Percentiles rank a stretch among this genome's conserved stretches.
These are phyloP conservation scores for Neurospora sp. DNA, from an alignment of 495 filamentous ascomycete genomes.

Conservation along the genomic window DNA sequence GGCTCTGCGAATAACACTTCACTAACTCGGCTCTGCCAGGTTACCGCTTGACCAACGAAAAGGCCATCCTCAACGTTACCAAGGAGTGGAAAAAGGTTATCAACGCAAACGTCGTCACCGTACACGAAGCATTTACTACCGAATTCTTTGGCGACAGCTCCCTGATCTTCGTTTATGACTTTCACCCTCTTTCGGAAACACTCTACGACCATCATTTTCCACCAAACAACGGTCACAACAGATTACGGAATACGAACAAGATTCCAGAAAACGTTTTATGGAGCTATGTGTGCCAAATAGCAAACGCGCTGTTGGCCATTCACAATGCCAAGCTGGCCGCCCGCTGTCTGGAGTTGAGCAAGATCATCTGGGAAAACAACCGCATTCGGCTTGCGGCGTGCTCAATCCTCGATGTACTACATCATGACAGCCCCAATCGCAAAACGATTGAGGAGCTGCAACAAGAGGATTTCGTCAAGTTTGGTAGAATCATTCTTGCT, in stretches of 20 bases:
- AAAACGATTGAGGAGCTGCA: constrained; percentile 61
- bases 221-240: constrained; percentile 40
- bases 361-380: constrained; percentile 73
- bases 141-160: constrained; percentile 89
- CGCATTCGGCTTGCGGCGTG: constrained; percentile 86
- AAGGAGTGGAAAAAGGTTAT: constrained; percentile 78
- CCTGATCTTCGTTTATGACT: constrained; percentile 87
- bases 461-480: constrained; percentile 74
- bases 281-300: constrained; percentile 87
- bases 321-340: constrained; percentile 75
- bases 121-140: constrained; percentile 90
- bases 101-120: constrained; percentile 72
- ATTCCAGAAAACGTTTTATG: constrained; percentile 75
- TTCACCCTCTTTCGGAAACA: constrained; percentile 84
- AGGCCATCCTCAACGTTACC: constrained; percentile 73
- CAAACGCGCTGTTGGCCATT: constrained; percentile 78
- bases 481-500: constrained; percentile 73
- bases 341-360: constrained; percentile 70
- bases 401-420: constrained; percentile 75
- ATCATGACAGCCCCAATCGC: constrained; percentile 53
- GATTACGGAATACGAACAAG: constrained; percentile 31
- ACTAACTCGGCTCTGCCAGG: constrained; percentile 7
- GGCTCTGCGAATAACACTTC: background rate
- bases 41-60: constrained; percentile 71
- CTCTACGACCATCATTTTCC: constrained; percentile 76